Conservation (phyloP, 768 basidiomycete species). For the Tulasnella sp. region DNA sequence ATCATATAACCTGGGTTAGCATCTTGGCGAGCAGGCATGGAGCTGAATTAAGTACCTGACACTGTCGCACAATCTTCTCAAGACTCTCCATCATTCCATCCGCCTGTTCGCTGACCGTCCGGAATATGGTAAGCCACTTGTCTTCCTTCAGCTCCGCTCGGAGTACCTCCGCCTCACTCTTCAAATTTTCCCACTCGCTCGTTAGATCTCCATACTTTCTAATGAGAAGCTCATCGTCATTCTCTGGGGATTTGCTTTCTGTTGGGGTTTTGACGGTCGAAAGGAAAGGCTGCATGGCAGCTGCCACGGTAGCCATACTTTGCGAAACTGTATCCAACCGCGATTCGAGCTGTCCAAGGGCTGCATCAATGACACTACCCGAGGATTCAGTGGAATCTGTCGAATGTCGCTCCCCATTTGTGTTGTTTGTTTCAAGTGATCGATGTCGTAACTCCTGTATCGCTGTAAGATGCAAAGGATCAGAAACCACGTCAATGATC, state of each 20-base stretch:
- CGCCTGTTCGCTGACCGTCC: slow-evolving; percentile 87
- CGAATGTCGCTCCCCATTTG: not conserved
- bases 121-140: slow-evolving; percentile 91
- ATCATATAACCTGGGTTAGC: slow-evolving; percentile 6
- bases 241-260: slow-evolving; percentile 25
- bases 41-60: slow-evolving; percentile 45
- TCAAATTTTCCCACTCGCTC: slow-evolving; percentile 69
- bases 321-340: slow-evolving; percentile 58
- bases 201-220: slow-evolving; percentile 63
- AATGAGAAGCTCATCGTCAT: slow-evolving; percentile 39
- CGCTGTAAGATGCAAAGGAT: slow-evolving; percentile 35
- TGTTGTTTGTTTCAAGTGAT: slow-evolving; percentile 39
- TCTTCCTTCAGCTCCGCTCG: slow-evolving; percentile 93
- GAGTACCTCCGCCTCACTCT: slow-evolving; percentile 65
- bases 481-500: not conserved
- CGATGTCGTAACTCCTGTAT: slow-evolving; percentile 89
- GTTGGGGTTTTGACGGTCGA: slow-evolving; percentile 38
- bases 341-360: slow-evolving; percentile 67
- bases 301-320: slow-evolving; percentile 56
- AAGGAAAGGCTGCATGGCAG: slow-evolving; percentile 48
- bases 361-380: slow-evolving; percentile 60
- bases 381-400: slow-evolving; percentile 8
- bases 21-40: not conserved
- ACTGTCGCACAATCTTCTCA: slow-evolving; percentile 83
- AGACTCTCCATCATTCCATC: slow-evolving; percentile 96